Evolutionary conservation across 192 early-diverging fungal genomes (phyloP).

Genomic region (Podila epicladia): DNA sequence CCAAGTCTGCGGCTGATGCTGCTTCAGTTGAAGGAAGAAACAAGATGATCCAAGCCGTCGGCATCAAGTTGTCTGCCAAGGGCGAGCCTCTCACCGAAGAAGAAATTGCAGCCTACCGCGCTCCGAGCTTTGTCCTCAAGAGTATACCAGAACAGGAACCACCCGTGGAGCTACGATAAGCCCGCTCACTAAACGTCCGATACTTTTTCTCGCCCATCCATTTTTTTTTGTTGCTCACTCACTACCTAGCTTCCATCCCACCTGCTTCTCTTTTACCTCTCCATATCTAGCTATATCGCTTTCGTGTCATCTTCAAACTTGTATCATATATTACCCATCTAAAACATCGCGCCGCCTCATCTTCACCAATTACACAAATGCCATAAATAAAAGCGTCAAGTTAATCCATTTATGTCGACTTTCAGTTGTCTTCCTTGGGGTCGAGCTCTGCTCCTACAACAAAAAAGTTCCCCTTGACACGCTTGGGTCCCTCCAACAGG

Average conservation of each 20-base stretch:
- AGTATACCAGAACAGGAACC: constrained; percentile 57
- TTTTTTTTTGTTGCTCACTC: neutral
- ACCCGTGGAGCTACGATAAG: constrained; percentile 52
- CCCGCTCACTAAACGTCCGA: neutral
- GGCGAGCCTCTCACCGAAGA: constrained; percentile 32
- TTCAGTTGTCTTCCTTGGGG: constrained; percentile 18
- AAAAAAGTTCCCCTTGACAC: constrained; percentile 46
- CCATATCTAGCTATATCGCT: too few species aligned
- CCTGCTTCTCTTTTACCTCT: too few species aligned
- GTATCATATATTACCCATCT: too few species aligned
- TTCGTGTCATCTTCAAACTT: too few species aligned
- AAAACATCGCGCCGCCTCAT: too few species aligned
- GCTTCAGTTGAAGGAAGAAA: constrained; percentile 3
- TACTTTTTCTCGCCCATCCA: neutral
- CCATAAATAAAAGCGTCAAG: neutral
- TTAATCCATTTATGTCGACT: neutral
- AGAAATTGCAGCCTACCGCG: constrained; percentile 45
- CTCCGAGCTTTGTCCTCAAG: constrained; percentile 43
- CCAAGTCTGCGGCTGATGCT: neutral
- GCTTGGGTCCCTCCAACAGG: constrained; percentile 13
- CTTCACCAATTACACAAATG: neutral
- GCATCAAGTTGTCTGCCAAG: constrained; percentile 15
- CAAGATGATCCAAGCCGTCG: constrained; percentile 30
- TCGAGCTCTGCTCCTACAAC: constrained; percentile 27
- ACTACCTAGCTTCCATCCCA: neutral